Percentiles rank a stretch among this genome's conserved stretches.
phyloP scores from a whole-genome alignment of 2,329 filamentous ascomycete genomes.

The Epicoccum nigrum region DNA sequence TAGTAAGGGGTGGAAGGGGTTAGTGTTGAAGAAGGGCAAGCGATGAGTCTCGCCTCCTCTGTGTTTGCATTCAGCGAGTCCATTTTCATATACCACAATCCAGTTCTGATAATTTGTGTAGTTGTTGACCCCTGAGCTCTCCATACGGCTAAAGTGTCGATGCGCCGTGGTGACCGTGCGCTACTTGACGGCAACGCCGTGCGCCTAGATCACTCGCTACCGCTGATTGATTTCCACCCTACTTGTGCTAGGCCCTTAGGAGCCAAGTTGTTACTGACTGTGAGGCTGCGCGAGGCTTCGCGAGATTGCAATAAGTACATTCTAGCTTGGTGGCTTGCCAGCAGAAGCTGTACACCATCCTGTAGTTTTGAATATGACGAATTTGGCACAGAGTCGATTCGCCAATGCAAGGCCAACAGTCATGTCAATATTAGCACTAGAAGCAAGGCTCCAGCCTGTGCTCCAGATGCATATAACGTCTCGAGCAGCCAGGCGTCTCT shows the following conservation, averaged over 20 bases:
- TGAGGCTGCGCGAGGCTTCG: not conserved
- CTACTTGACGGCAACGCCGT: not conserved
- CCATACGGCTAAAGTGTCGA: not conserved
- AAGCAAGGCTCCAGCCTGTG: no score
- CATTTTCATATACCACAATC: not conserved
- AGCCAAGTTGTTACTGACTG: no score
- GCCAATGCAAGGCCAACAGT: no score
- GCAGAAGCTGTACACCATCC: not conserved
- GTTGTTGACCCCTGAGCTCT: no score
- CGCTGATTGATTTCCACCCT: not conserved
- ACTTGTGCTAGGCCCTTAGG: not conserved
- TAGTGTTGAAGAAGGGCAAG: slow-evolving; percentile 47
- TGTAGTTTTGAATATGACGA: no score
- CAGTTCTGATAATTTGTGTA: no score
- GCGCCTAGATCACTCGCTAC: not conserved
- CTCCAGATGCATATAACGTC: no score
- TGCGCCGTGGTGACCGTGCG: no score
- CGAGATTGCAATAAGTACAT: not conserved
- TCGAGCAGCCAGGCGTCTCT: no score
- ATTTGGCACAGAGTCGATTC: no score
- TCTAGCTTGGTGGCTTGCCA: not conserved
- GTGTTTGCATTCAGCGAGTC: not conserved
- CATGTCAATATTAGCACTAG: no score
- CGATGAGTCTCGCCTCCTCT: slow-evolving; percentile 16
- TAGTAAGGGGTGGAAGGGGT: slow-evolving; percentile 45